Base-by-base conservation (phyloP, 2,329 filamentous ascomycete genomes). In the Diaporthe sp. region DNA sequence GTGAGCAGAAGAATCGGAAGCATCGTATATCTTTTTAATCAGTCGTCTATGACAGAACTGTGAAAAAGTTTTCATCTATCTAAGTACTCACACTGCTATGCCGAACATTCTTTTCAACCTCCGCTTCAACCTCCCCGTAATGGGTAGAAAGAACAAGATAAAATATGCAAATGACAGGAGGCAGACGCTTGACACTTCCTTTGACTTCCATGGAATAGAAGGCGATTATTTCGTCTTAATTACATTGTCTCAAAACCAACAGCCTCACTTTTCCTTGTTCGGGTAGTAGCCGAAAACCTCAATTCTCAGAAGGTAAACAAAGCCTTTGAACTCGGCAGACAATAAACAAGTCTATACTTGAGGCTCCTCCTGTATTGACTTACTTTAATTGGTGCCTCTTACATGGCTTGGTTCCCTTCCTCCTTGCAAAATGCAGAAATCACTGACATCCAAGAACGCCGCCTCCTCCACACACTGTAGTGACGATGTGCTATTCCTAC, bases 261-360 rank as follows among this genome's bases (percentile, higher is more conserved):
- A 40, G n/a, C 64, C 33, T 68, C 64, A 68, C 64, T 40, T 40
- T 52, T 38, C 15, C 47, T 40, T 54, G 2, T 40, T 54, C 28
- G 17, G 33, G 64, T 28, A 13, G 2, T 5, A 12, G 15, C 17
- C 1, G 13, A 25, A 35, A 6, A 15, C 3, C 22, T 5, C 19
- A 50, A 66, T 33, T 19, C 1, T 22, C 13, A 58, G 4, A 7
- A 1, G 3, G 25, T 52, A 12, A 40, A 52, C 22, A 52, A 67
- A 28, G 64, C 61, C 19, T n/a, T 35, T n/a, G 12, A n/a, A 4
- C 25, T 19, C 45, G 10, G 10, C 1, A 19, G 8, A 42, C n/a
- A 58, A 58, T 54, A 22, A 28, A 12, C n/a, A 25, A 28, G 17
- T 28, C 28, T 17, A 7, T n/a, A 30, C 10, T 45, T 35, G 10